Evolutionary conservation across 2,329 filamentous ascomycete genomes (phyloP).

Genomic region (Orbilia brochopaga): DNA sequence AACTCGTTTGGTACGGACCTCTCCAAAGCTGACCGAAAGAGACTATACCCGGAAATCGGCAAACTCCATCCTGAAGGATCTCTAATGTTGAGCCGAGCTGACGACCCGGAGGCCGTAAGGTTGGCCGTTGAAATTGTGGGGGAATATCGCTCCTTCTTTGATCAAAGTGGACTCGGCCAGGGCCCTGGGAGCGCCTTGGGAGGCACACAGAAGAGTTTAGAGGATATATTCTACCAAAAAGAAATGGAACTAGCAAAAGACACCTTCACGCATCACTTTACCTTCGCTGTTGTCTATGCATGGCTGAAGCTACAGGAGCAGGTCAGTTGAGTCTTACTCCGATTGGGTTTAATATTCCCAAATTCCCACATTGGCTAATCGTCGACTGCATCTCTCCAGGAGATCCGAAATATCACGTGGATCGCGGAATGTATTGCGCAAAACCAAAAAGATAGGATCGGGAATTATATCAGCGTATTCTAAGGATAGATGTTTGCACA

Average conservation of each 20-base stretch:
- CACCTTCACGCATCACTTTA: constrained; percentile 95
- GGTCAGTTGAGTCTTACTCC: constrained; percentile 65
- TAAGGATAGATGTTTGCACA: constrained; percentile 59
- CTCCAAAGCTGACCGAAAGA: constrained; percentile 89
- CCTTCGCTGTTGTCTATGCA: constrained; percentile 90
- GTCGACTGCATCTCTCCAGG: constrained; percentile 63
- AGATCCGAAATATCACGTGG: constrained; percentile 99
- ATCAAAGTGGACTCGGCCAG: constrained; percentile 80
- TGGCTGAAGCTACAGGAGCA: constrained; percentile 98
- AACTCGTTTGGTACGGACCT: constrained; percentile 98
- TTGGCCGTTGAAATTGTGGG: constrained; percentile 89
- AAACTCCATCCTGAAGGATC: constrained; percentile 92
- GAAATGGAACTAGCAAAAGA: constrained; percentile 98
- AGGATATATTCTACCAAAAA: constrained; percentile 98
- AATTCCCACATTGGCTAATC: constrained; percentile 53
- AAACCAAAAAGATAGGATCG: constrained; percentile 98
- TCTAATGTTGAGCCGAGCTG: constrained; percentile 89
- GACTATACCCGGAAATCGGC: constrained; percentile 92
- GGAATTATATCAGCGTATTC: constrained; percentile 98
- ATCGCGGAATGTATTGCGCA: constrained; percentile 99
- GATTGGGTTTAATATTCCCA: background rate
- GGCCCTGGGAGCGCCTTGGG: constrained; percentile 73
- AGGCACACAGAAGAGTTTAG: constrained; percentile 83
- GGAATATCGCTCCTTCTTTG: constrained; percentile 96
- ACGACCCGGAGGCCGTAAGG: constrained; percentile 91